These are phyloP conservation scores for Puccinia hordei DNA, from an alignment of 1,284 basidiomycete species.

Conservation along the genomic window DNA sequence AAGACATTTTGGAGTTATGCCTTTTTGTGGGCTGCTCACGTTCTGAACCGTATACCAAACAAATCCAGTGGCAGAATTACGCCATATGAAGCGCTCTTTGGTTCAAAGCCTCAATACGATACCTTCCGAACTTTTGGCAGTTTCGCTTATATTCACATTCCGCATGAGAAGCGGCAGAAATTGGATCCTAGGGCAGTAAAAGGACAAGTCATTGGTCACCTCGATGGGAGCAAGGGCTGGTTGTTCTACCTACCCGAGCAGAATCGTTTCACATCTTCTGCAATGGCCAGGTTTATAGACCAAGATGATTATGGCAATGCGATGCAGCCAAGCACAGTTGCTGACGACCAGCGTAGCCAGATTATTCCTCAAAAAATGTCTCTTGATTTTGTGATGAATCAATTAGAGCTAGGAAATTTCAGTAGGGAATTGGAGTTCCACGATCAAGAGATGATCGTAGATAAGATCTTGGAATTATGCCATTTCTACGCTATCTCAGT, in stretches of 20 bases:
- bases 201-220: not conserved
- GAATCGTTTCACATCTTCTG: not conserved
- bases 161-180: not conserved
- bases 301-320: not conserved
- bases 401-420: not conserved
- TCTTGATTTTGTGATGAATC: not conserved
- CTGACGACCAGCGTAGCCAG: not conserved
- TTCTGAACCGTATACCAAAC: not conserved
- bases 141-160: not conserved
- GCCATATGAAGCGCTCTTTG: slow-evolving; percentile 3
- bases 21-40: not conserved
- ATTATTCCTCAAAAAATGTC: not conserved
- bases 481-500: not conserved
- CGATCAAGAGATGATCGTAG: not conserved
- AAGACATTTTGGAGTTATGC: slow-evolving; percentile 16
- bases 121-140: not conserved
- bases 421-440: not conserved
- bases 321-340: not conserved
- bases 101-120: slow-evolving; percentile 2
- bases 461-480: not conserved
- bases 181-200: not conserved
- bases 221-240: not conserved
- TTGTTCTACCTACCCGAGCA: not conserved
- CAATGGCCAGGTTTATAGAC: not conserved
- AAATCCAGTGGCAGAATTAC: not conserved